Base-by-base conservation (phyloP, 148 eudicot genomes). In the Cornus florida region DNA sequence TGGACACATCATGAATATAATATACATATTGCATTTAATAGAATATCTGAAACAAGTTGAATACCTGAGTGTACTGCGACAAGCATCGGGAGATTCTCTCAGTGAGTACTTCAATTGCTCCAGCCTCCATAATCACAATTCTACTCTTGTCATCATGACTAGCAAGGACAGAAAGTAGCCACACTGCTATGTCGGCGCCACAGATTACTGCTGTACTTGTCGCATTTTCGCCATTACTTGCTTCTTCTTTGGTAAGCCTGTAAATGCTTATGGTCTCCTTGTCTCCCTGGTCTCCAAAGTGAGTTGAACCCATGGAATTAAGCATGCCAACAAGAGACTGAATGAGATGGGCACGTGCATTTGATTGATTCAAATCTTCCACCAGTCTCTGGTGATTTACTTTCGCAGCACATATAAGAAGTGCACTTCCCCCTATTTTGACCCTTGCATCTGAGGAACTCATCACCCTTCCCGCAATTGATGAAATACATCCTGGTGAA, bases 81-180 rank as follows among this genome's bases (percentile, higher is more conserved):
- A 80, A 84, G 73, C 86, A 80, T 60, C 85, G 74, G 69, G 88
- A 79, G 68, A 94, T 89, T 86, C 86, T 96, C 78, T 94, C 99
- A 10, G 90, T 92, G 75, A 95, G 84, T 77, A 88, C 87, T 84
- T 96, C 99, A 89, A 96, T 79, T 67, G 92, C 95, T 73, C 92
- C 98, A 77, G 98, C 95, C 75, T 96, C 98, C 95, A 94, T 88
- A 77, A 92, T 89, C 77, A 79, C 91, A 80, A 73, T 71, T 87
- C 86, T 93, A 77, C 86, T 86, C 77, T 86, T 91, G 74, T 89
- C 92, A 81, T 88, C 94, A 83, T 83, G 89, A 82, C 88, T 82
- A 72, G 97, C 97, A 88, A 96, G 92, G 81, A 88, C 87, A 57
- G 97, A 91, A 43, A 96, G 90, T 66, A 96, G 88, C 99, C 98